Conservation (phyloP, 208 protist species). For the Borovskyia barvae region DNA sequence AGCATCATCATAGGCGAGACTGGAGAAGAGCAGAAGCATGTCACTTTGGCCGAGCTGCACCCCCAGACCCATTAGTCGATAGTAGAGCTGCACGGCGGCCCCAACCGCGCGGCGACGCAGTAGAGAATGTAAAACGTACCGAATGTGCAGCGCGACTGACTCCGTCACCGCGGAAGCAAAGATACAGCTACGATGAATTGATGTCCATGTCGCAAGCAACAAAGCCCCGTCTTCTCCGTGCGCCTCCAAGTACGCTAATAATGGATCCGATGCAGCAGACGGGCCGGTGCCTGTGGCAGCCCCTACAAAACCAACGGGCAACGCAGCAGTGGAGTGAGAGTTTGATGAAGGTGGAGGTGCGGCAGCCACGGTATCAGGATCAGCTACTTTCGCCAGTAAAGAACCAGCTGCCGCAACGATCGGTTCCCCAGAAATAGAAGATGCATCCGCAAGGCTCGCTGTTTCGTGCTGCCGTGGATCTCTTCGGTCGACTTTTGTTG, state of each 20-base stretch:
- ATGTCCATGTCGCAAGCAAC: constrained; percentile 83
- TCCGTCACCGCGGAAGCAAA: constrained; percentile 75
- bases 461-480: too few species aligned
- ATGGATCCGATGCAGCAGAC: constrained; percentile 24
- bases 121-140: constrained; percentile 71
- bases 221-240: constrained; percentile 70
- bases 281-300: background rate
- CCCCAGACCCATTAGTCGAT: constrained; percentile 64
- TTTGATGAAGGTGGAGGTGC: too few species aligned
- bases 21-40: constrained; percentile 63
- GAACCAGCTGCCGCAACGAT: too few species aligned
- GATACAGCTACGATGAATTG: constrained; percentile 70
- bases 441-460: too few species aligned
- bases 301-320: too few species aligned
- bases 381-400: too few species aligned
- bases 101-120: constrained; percentile 60
- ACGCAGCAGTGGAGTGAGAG: too few species aligned
- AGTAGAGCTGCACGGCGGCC: constrained; percentile 64
- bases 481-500: too few species aligned
- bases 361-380: too few species aligned
- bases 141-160: constrained; percentile 52
- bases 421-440: too few species aligned
- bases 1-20: constrained; percentile 73
- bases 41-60: constrained; percentile 71
- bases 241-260: constrained; percentile 62